Conservation (phyloP, 2,329 filamentous ascomycete species). For the Fusarium subglutinans region DNA sequence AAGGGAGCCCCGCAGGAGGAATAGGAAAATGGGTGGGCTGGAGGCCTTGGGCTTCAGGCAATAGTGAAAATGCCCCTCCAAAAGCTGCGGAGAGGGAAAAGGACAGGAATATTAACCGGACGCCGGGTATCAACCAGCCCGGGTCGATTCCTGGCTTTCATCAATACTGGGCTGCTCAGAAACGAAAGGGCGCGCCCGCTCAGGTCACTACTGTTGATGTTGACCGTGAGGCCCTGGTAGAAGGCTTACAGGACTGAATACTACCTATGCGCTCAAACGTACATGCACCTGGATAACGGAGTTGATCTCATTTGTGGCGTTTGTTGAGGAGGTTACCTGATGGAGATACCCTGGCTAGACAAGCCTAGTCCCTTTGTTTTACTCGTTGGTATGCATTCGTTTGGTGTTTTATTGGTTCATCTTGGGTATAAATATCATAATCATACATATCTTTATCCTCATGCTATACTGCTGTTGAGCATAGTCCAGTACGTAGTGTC, state of each 20-base stretch:
- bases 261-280: background rate
- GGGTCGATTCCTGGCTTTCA: constrained; percentile 79
- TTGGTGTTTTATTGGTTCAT: constrained; percentile 22
- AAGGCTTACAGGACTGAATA: constrained; percentile 58
- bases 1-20: constrained; percentile 38
- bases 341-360: constrained; percentile 43
- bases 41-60: constrained; percentile 56
- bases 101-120: constrained; percentile 56
- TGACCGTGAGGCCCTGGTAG: constrained; percentile 68
- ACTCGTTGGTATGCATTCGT: constrained; percentile 20
- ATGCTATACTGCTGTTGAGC: constrained; percentile 40
- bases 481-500: constrained; percentile 51
- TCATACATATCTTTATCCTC: constrained; percentile 8
- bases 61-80: constrained; percentile 10
- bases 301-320: constrained; percentile 41
- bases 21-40: constrained; percentile 59
- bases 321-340: constrained; percentile 31
- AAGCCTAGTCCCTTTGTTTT: constrained; percentile 34
- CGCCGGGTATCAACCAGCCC: constrained; percentile 81
- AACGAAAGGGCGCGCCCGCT: constrained; percentile 62
- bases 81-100: constrained; percentile 43
- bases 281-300: constrained; percentile 30
- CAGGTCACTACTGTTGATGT: constrained; percentile 67
- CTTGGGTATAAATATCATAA: constrained; percentile 35
- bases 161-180: constrained; percentile 61